A percentile compares a stretch with the other conserved stretches of the same genome.
Conservation (phyloP, 768 basidiomycete species). For the Boletus vermiculosoides region DNA sequence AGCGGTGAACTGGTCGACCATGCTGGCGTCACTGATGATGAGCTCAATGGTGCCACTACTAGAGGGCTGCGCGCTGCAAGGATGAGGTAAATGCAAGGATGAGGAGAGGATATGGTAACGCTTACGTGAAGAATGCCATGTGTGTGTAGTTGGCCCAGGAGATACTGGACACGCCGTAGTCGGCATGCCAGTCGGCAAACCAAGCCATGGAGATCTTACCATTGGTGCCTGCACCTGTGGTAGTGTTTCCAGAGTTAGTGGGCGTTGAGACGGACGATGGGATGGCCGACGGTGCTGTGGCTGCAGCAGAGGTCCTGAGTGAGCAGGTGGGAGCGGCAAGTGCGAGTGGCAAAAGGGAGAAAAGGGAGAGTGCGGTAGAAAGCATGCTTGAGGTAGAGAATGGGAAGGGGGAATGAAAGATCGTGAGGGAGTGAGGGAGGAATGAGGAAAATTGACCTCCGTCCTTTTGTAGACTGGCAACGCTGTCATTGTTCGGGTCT, state of each 20-base stretch:
- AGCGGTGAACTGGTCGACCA: slow-evolving; percentile 21
- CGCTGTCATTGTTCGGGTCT: slow-evolving; percentile 8
- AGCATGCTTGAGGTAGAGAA: slow-evolving; percentile 20
- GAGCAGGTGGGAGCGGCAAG: slow-evolving; percentile 31
- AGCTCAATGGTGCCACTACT: slow-evolving; percentile 13
- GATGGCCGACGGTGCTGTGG: slow-evolving; percentile 5
- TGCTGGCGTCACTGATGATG: not conserved
- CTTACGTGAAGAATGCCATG: slow-evolving; percentile 62
- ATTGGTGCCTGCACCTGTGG: slow-evolving; percentile 24
- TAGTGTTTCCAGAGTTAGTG: slow-evolving; percentile 11
- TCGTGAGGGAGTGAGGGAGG: slow-evolving; percentile 10
- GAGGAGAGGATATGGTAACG: not conserved
- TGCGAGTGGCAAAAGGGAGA: slow-evolving; percentile 24
- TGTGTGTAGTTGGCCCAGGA: slow-evolving; percentile 68
- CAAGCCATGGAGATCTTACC: slow-evolving; percentile 54
- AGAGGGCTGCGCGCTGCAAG: slow-evolving; percentile 25
- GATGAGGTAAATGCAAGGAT: not conserved
- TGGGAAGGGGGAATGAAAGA: slow-evolving; percentile 13
- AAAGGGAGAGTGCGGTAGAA: slow-evolving; percentile 18
- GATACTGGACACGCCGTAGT: slow-evolving; percentile 48
- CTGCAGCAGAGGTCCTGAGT: slow-evolving; percentile 6
- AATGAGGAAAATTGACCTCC: not conserved
- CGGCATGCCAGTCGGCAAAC: slow-evolving; percentile 68
- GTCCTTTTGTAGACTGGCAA: slow-evolving; percentile 13
- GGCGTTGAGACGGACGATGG: not conserved